These are phyloP conservation scores for Osmozyma mogii DNA, from an alignment of 805 yeast species.

Conservation along the genomic window DNA sequence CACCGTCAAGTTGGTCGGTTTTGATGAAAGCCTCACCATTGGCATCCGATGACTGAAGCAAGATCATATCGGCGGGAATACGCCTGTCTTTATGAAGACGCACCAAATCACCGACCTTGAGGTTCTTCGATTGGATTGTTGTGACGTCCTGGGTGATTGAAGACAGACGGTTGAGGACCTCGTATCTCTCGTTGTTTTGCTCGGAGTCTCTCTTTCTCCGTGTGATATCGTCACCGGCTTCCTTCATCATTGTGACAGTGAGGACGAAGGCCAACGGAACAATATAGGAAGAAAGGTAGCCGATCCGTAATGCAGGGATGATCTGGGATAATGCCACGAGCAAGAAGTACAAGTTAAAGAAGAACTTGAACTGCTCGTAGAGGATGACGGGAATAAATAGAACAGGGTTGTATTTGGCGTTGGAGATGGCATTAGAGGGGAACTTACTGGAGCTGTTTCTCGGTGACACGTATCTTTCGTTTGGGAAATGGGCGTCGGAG, in stretches of 20 bases:
- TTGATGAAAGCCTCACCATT: conserved; percentile 85
- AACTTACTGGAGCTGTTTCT: conserved; percentile 22
- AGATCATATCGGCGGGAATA: conserved; percentile 87
- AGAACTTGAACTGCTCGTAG: conserved; percentile 94
- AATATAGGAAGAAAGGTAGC: conserved; percentile 85
- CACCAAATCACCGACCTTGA: conserved; percentile 83
- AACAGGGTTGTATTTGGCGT: conserved; percentile 86
- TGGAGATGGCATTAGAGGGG: conserved; percentile 76
- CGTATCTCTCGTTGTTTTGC: conserved; percentile 77
- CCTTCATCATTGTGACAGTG: conserved; percentile 89
- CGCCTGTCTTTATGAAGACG: conserved; percentile 72
- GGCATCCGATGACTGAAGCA: conserved; percentile 63
- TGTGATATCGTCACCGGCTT: conserved; percentile 88
- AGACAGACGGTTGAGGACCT: conserved; percentile 41
- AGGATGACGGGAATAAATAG: conserved; percentile 83
- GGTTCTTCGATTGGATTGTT: conserved; percentile 43
- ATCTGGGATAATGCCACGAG: conserved; percentile 92
- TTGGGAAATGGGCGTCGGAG: conserved; percentile 1
- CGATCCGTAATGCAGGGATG: conserved; percentile 83
- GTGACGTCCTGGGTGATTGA: conserved; percentile 18
- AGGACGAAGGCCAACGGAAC: conserved; percentile 93
- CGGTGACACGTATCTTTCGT: conserved; percentile 36
- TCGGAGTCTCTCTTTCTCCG: conserved; percentile 87
- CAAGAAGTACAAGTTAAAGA: conserved; percentile 86
- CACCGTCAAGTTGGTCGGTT: conserved; percentile 98